These are phyloP conservation scores for Verticillium isaacii DNA, from an alignment of 2,329 filamentous ascomycete genomes.

Conservation along the genomic window DNA sequence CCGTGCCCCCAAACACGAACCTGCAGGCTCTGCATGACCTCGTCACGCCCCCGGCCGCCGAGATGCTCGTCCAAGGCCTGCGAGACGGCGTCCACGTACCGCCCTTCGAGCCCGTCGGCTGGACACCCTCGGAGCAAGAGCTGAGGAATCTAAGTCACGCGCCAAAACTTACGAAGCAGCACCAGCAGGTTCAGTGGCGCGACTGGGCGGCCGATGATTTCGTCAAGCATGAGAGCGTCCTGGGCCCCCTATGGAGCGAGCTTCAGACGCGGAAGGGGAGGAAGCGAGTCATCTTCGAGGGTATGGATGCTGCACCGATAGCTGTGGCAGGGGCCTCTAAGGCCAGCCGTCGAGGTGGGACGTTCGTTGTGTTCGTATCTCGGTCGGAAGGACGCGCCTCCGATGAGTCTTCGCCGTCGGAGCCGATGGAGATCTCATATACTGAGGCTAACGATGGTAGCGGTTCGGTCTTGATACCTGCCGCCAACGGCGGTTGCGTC, in stretches of 20 bases:
- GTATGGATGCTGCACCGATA: slow-evolving; percentile 16
- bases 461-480: slow-evolving; percentile 4
- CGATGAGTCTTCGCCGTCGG: background rate
- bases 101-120: slow-evolving; percentile 35
- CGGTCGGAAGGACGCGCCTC: background rate
- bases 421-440: background rate
- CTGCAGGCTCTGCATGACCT: slow-evolving; percentile 33
- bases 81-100: slow-evolving; percentile 59
- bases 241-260: slow-evolving; percentile 63
- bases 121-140: slow-evolving; percentile 9
- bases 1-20: slow-evolving; percentile 38
- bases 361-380: background rate
- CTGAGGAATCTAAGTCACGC: slow-evolving; percentile 44
- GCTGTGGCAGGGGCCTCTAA: background rate
- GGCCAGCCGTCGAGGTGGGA: background rate
- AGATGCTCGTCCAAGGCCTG: slow-evolving; percentile 66
- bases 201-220: slow-evolving; percentile 50
- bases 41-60: slow-evolving; percentile 61
- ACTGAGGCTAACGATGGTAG: slow-evolving; percentile 1
- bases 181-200: slow-evolving; percentile 58
- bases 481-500: background rate
- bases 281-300: slow-evolving; percentile 35
- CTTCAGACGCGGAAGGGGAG: slow-evolving; percentile 17
- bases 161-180: slow-evolving; percentile 64
- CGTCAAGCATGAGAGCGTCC: slow-evolving; percentile 48